phyloP scores from a whole-genome alignment of 768 basidiomycete genomes.

The Gautieria morchelliformis region DNA sequence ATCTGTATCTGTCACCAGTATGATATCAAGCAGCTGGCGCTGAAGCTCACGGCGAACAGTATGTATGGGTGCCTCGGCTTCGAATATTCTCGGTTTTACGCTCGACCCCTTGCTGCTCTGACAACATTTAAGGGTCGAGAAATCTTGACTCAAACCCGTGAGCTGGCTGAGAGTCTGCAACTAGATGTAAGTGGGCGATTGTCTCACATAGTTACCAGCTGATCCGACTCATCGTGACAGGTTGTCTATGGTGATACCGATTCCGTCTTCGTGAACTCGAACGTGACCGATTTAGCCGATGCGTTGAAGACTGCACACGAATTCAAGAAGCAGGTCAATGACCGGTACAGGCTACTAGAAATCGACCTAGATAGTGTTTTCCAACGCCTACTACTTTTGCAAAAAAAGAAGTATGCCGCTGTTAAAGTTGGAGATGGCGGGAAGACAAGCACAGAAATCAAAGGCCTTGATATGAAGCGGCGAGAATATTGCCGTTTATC shows the following conservation, averaged over 20 bases:
- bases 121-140: conserved; percentile 98
- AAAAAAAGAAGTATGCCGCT: conserved; percentile 99
- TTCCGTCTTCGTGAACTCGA: conserved; percentile 97
- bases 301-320: conserved; percentile 85
- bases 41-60: conserved; percentile 97
- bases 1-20: conserved; percentile 40
- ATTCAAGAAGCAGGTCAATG: conserved; percentile 95
- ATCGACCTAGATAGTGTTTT: conserved; percentile 95
- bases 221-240: conserved; percentile 31
- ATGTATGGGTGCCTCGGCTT: conserved; percentile 99
- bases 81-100: conserved; percentile 94
- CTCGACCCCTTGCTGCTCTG: conserved; percentile 90
- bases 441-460: conserved; percentile 76
- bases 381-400: conserved; percentile 81
- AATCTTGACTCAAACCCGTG: conserved; percentile 87
- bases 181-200: conserved; percentile 61
- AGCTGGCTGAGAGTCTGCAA: conserved; percentile 81
- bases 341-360: conserved; percentile 89
- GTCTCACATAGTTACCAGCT: neutral
- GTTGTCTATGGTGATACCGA: conserved; percentile 99
- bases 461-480: conserved; percentile 98
- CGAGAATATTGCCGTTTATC: conserved; percentile 90
- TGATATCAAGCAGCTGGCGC: conserved; percentile 93
- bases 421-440: conserved; percentile 85
- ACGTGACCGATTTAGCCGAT: conserved; percentile 77